Evolutionary conservation across 2,329 filamentous ascomycete genomes (phyloP).

Genomic region (Clonostachys rosea): DNA sequence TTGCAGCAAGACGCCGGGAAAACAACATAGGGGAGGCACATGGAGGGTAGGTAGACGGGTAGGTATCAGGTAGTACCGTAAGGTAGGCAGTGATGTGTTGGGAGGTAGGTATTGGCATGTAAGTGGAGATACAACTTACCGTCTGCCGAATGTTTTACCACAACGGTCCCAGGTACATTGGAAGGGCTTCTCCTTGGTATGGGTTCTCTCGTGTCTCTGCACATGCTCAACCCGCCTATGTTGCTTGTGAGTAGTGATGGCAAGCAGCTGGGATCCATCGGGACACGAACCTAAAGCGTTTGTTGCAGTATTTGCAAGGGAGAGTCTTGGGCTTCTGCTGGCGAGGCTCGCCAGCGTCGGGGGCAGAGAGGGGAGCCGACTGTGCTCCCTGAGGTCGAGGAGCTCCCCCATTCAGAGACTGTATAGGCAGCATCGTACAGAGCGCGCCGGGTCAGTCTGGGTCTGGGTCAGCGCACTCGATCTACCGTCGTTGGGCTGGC

Average conservation of each 20-base stretch:
- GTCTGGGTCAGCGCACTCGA: no score
- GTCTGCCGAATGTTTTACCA: constrained; percentile 58
- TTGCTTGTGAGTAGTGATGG: background rate
- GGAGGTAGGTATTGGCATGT: constrained; percentile 2
- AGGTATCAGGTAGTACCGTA: constrained; percentile 1
- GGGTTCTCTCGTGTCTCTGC: constrained; percentile 58
- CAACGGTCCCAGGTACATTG: constrained; percentile 54
- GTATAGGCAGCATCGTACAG: constrained; percentile 43
- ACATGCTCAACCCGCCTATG: constrained; percentile 59
- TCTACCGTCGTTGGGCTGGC: no score
- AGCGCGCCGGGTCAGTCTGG: no score
- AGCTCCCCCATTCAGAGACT: constrained; percentile 43
- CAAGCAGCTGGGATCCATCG: background rate
- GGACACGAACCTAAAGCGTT: constrained; percentile 51
- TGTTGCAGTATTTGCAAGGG: constrained; percentile 60
- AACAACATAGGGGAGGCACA: background rate
- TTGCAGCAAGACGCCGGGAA: no score
- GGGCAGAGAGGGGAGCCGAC: constrained; percentile 17
- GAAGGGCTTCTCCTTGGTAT: constrained; percentile 63
- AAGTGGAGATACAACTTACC: constrained; percentile 35
- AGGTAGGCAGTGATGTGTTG: background rate
- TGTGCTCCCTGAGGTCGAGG: constrained; percentile 16
- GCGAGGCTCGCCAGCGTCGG: constrained; percentile 45
- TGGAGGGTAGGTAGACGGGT: constrained; percentile 1
- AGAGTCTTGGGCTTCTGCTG: constrained; percentile 58